Evolutionary conservation across 257 asterid species (phyloP), one percentile per base, ranked within the genome.

Genomic region (Solanum bulbocastanum): DNA sequence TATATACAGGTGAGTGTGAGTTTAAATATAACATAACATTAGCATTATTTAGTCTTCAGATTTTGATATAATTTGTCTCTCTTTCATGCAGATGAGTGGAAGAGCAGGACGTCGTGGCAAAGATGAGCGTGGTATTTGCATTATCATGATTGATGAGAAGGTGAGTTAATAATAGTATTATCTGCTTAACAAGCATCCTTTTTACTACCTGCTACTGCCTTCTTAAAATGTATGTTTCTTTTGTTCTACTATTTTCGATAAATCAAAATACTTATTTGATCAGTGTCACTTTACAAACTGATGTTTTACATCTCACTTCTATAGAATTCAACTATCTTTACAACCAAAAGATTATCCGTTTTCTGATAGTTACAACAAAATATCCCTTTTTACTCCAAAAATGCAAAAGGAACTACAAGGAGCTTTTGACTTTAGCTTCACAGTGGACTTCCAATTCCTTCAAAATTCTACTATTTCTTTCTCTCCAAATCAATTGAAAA

Each of bases 91-190:
- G 98, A 97, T 97, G 99, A 97, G 99, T 90, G 99, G 99, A 88
- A 96, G 99, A 93, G 99, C 99, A 91, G 99, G 99, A 88, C 99
- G 99, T 22, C 98, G 99, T 91, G 99, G 99, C 86, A 97, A 97
- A 94, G 99, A 97, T 94, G 97, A 91, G 83, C 93, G 95, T 83
- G 99, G 99, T 68, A 97, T 97, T 88, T 97, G 99, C 91, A 93
- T 97, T 78, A 94, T 97, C 90, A 96, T 97, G 99, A 88, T 97
- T 87, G 98, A 96, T 87, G 99, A 96, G 89, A 92, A 97, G 98
- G 99, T 97, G 52, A 79, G 16, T 79, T 79, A 44, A 42, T 79
- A 79, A 5, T 40, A 40, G 25, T 79, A 25, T 25, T 78, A 42
- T 79, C 65, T 46, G 33, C 84, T 79, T n/a, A 25, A 44, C 83